phyloP scores from a whole-genome alignment of 176 grass and related monocot genomes.

The Cymbopogon citratus region DNA sequence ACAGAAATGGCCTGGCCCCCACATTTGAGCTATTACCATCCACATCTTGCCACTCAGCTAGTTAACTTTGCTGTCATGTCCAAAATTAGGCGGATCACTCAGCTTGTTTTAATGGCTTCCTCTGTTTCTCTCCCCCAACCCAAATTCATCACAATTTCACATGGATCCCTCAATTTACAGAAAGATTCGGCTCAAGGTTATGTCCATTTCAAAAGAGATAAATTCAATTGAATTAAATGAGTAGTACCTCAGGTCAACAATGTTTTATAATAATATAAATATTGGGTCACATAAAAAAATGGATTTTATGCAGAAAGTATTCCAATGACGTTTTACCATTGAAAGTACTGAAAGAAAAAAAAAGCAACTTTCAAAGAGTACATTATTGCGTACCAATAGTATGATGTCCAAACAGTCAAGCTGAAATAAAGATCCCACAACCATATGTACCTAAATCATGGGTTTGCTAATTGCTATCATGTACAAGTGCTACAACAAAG shows the following conservation, averaged over 20 bases:
- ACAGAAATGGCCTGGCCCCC: no score
- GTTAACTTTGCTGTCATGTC: not conserved
- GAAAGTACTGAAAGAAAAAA: not conserved
- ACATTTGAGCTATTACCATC: no score
- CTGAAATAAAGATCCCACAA: not conserved
- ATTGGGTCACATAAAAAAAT: not conserved
- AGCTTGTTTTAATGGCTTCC: not conserved
- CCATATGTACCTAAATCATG: not conserved
- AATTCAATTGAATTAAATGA: not conserved
- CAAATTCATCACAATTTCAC: not conserved
- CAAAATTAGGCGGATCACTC: no score
- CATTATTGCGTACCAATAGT: not conserved
- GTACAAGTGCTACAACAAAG: not conserved
- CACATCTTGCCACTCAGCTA: not conserved
- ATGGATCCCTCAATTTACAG: no score
- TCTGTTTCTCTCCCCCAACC: not conserved
- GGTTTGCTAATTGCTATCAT: not conserved
- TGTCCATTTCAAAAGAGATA: not conserved
- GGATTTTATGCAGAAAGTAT: not conserved
- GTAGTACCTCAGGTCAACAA: not conserved
- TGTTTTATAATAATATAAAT: not conserved
- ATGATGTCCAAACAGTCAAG: not conserved
- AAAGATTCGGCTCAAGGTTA: not conserved
- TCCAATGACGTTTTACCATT: not conserved
- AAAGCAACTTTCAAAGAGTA: no score